These are phyloP conservation scores for Parafenestella ontariensis DNA, from an alignment of 2,329 filamentous ascomycete genomes.

Conservation along the genomic window DNA sequence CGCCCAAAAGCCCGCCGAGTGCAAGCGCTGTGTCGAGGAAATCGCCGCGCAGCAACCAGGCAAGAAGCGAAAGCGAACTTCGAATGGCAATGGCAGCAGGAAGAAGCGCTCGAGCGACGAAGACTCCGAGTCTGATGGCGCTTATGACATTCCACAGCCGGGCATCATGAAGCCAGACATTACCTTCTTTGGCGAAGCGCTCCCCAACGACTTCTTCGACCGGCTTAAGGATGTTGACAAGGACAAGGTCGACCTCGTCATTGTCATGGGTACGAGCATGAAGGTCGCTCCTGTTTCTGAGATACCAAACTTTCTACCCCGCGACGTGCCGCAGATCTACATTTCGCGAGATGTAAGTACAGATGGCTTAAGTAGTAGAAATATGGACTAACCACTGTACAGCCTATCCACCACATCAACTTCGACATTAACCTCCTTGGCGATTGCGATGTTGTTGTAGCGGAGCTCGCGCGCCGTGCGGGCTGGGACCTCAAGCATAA, in stretches of 20 bases:
- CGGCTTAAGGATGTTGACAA: constrained; percentile 83
- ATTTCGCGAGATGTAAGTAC: constrained; percentile 74
- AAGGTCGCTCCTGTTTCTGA: constrained; percentile 96
- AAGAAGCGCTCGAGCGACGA: constrained; percentile 60
- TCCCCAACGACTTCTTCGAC: constrained; percentile 82
- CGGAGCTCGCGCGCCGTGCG: constrained; percentile 81
- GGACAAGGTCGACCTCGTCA: constrained; percentile 81
- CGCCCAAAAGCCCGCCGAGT: constrained; percentile 77
- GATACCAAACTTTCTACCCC: constrained; percentile 80
- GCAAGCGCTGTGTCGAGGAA: constrained; percentile 70
- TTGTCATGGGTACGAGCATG: constrained; percentile 94
- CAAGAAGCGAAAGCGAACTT: constrained; percentile 61
- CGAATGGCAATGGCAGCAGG: constrained; percentile 51
- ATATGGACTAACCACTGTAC: neutral
- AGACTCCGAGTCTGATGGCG: constrained; percentile 64
- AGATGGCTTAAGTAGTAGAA: neutral
- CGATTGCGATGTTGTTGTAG: constrained; percentile 89
- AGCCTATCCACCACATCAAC: constrained; percentile 84
- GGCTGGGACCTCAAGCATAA: constrained; percentile 83
- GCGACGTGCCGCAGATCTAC: constrained; percentile 87
- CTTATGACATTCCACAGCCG: constrained; percentile 70
- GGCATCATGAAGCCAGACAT: constrained; percentile 97
- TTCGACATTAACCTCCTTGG: constrained; percentile 98
- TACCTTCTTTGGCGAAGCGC: constrained; percentile 93
- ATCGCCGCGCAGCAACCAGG: constrained; percentile 58